These are phyloP conservation scores for Penicillium corylophilum DNA, from an alignment of 2,329 filamentous ascomycete genomes.

Conservation along the genomic window DNA sequence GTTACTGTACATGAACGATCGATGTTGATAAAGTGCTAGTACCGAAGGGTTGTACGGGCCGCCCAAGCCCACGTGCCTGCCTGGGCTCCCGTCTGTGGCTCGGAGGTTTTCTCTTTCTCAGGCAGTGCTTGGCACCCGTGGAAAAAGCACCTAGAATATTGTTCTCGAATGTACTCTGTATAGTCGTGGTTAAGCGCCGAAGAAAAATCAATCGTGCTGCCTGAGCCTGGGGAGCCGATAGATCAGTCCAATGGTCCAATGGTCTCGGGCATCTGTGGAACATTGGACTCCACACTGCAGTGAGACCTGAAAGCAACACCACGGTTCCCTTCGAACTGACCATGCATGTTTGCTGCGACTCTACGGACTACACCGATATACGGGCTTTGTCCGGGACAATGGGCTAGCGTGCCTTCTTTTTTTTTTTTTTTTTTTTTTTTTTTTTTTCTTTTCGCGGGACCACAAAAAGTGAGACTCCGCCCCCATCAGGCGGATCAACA, in stretches of 20 bases:
- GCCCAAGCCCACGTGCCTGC: slow-evolving; percentile 3
- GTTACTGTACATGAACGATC: not conserved
- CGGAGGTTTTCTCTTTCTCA: not conserved
- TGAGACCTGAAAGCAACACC: not conserved
- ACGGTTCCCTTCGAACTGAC: not conserved
- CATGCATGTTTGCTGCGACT: not conserved
- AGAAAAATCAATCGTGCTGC: not conserved
- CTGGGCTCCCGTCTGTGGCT: not conserved
- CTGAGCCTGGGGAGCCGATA: not conserved
- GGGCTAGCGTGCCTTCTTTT: not conserved
- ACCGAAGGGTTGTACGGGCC: not conserved
- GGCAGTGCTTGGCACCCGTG: not conserved
- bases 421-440: no score
- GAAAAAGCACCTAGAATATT: not conserved
- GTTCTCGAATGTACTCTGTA: not conserved
- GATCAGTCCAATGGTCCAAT: not conserved
- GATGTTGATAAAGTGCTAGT: not conserved
- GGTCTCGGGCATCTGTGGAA: not conserved
- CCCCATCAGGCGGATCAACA: slow-evolving; percentile 6
- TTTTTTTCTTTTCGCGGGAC: no score
- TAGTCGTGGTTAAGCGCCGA: not conserved
- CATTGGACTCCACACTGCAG: not conserved
- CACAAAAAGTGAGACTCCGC: not conserved
- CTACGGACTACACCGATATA: not conserved
- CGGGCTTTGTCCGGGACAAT: not conserved